These are phyloP conservation scores for Colletotrichum sp. DNA, from an alignment of 2,329 filamentous ascomycete genomes.

Conservation along the genomic window DNA sequence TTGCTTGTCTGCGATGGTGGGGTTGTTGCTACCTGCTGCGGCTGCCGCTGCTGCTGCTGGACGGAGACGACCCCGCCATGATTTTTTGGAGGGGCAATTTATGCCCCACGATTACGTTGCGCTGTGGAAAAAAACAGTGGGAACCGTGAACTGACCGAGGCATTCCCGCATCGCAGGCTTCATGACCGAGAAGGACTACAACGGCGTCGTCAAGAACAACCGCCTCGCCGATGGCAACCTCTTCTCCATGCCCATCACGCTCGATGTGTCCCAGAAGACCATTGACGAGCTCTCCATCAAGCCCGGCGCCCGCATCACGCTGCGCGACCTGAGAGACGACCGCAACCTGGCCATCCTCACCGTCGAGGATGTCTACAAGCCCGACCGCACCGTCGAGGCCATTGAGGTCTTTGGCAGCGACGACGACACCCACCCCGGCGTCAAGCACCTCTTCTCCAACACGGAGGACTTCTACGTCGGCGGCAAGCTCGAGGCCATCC, in stretches of 20 bases:
- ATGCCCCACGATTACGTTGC: conserved; percentile 13
- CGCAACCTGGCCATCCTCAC: conserved; percentile 95
- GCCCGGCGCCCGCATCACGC: conserved; percentile 80
- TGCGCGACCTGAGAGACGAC: conserved; percentile 96
- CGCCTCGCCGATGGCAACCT: conserved; percentile 88
- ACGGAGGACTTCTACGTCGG: conserved; percentile 91
- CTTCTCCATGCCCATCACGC: conserved; percentile 96
- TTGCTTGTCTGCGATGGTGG: conserved; percentile 10
- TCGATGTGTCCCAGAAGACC: conserved; percentile 79
- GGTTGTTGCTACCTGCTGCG: neutral
- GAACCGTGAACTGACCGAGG: neutral
- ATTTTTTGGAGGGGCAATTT: conserved; percentile 6
- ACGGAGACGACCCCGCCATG: conserved; percentile 16
- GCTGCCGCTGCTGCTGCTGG: neutral
- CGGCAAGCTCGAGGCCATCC: conserved; percentile 94
- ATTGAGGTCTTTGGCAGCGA: conserved; percentile 93
- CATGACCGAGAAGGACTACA: conserved; percentile 97
- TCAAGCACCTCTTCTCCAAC: conserved; percentile 85
- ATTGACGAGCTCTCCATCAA: conserved; percentile 80
- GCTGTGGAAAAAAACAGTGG: neutral
- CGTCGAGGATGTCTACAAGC: conserved; percentile 92
- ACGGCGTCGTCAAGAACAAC: conserved; percentile 85
- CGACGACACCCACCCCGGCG: conserved; percentile 87
- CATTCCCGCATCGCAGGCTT: conserved; percentile 70
- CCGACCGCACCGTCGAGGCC: conserved; percentile 93